phyloP scores from a whole-genome alignment of 179 eudicot genomes.

The Nepenthes alata region DNA sequence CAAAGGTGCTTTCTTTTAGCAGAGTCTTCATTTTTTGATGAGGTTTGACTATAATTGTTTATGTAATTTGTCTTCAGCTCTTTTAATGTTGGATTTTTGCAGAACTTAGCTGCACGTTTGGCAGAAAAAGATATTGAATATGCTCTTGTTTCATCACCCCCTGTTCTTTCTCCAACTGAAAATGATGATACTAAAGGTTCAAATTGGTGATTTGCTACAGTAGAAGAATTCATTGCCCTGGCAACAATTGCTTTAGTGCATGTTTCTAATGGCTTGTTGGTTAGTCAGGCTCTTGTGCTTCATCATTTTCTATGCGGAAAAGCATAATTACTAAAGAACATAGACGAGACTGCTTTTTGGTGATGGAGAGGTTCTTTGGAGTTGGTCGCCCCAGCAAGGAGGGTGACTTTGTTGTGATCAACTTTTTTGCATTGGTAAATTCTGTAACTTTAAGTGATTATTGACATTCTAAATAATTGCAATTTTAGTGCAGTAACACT shows the following conservation, averaged over 20 bases:
- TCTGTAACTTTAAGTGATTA: neutral
- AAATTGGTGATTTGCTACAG: neutral
- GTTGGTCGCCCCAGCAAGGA: constrained; percentile 28
- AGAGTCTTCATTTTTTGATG: too few species aligned
- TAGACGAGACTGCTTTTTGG: constrained; percentile 47
- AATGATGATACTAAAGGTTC: constrained; percentile 28
- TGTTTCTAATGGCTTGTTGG: constrained; percentile 7
- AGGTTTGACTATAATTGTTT: too few species aligned
- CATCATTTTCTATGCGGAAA: constrained; percentile 43
- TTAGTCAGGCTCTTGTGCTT: constrained; percentile 22
- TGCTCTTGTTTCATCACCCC: constrained; percentile 56
- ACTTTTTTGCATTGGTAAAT: constrained; percentile 76
- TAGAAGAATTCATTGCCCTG: neutral
- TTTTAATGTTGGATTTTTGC: constrained; percentile 11
- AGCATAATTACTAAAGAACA: constrained; percentile 38
- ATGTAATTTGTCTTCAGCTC: neutral
- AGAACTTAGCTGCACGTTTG: constrained; percentile 48
- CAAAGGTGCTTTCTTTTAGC: too few species aligned
- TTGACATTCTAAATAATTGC: too few species aligned
- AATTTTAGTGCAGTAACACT: too few species aligned
- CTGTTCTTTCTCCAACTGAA: constrained; percentile 55
- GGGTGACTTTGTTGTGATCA: constrained; percentile 69
- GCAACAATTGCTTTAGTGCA: neutral
- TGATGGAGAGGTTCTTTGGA: constrained; percentile 58
- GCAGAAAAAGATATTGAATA: constrained; percentile 31